Evolutionary conservation across 306 rosid genomes (phyloP).

Genomic region (Calophaca sinica): DNA sequence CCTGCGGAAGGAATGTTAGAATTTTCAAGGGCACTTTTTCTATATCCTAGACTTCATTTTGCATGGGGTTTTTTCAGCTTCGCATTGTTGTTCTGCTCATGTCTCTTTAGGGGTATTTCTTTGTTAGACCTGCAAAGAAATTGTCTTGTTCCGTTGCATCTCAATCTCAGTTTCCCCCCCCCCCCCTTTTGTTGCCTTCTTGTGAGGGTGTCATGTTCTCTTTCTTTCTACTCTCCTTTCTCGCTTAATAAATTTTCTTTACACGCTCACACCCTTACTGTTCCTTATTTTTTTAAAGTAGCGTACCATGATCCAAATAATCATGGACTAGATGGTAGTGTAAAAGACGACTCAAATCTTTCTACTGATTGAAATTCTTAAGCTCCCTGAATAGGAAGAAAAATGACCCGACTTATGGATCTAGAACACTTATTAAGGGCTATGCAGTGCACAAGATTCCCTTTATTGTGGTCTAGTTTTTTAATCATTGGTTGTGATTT

Average conservation of each 20-base stretch:
- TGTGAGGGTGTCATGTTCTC: neutral
- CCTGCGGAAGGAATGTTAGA: no score
- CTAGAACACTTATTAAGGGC: neutral
- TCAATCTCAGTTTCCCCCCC: constrained; percentile 20
- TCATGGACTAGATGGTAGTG: constrained; percentile 1
- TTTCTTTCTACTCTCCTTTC: neutral
- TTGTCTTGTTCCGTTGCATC: neutral
- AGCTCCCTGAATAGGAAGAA: neutral
- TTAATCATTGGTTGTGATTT: constrained; percentile 25
- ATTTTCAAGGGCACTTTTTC: no score
- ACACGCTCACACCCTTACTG: neutral
- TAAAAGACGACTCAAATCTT: constrained; percentile 1
- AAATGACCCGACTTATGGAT: neutral
- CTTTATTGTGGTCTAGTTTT: constrained; percentile 3
- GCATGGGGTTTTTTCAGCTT: neutral
- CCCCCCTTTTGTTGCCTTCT: neutral
- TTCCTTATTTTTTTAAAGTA: neutral
- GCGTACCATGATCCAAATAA: neutral
- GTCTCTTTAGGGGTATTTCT: neutral
- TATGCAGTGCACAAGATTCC: constrained; percentile 3
- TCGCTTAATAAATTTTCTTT: neutral
- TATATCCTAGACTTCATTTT: no score
- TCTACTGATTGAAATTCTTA: constrained; percentile 5
- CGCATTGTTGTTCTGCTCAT: neutral
- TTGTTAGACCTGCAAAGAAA: constrained; percentile 12